Percentiles rank a stretch among this genome's conserved stretches.
phyloP scores from a whole-genome alignment of 495 filamentous ascomycete genomes.

The Daldinia concentrica region DNA sequence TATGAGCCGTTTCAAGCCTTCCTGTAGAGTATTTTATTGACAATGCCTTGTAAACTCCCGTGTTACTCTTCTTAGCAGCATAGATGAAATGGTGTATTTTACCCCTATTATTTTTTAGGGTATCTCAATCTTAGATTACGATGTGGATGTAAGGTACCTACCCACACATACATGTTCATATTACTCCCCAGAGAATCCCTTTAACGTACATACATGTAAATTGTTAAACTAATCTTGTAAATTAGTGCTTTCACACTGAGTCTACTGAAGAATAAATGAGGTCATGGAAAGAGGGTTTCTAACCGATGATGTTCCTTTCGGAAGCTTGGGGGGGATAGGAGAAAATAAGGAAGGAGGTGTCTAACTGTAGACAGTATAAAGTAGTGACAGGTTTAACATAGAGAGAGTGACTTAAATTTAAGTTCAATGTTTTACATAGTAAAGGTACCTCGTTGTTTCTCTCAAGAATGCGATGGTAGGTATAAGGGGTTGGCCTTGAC shows the following conservation, averaged over 20 bases:
- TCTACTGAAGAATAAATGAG: neutral
- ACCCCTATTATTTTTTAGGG: no score
- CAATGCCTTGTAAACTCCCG: no score
- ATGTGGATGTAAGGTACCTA: no score
- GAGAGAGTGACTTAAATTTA: neutral
- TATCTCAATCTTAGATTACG: no score
- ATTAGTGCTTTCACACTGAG: no score
- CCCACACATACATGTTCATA: no score
- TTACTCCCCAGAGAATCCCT: no score
- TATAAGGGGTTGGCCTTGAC: neutral
- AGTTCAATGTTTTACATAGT: neutral
- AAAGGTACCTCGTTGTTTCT: slow-evolving; percentile 8
- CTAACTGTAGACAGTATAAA: neutral
- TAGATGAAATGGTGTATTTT: no score
- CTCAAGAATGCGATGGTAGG: neutral
- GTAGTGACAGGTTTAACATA: neutral
- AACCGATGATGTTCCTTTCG: neutral
- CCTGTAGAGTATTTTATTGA: no score
- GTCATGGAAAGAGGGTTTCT: neutral
- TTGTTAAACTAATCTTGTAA: no score
- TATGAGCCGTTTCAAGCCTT: neutral
- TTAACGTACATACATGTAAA: no score
- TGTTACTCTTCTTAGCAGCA: no score
- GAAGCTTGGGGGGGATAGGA: neutral
- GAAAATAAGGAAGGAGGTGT: neutral